Evolutionary conservation across 1,139 yeast genomes (phyloP), one percentile per base, ranked within the genome.

Genomic region (Wickerhamiella infanticola): DNA sequence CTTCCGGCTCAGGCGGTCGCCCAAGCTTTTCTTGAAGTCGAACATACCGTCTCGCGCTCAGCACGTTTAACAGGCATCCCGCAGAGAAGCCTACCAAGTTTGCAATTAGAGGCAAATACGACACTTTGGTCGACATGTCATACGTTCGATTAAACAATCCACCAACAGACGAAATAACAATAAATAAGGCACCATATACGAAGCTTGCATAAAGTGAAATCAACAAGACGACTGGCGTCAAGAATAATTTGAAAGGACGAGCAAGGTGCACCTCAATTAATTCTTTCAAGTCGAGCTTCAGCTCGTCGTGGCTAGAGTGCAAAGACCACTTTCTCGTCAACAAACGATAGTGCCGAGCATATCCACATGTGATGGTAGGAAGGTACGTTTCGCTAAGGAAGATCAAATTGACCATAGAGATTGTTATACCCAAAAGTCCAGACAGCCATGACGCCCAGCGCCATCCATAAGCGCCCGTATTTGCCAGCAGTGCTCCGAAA

Each of bases 341-440:
- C 45, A 67, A 62, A 57, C 94, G 70, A 50, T 79, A 54, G 48
- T 67, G 63, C 49, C 65, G 62, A 3, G 94, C 93, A 58, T 78
- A 73, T 33, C 63, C 61, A 46, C 74, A 70, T 47, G 79, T 65
- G 18, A 82, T 66, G 0, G 77, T 75, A 1, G 94, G 93, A 2
- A 73, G 74, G 60, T 80, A 82, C 1, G 90, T 79, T 62, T 83
- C 94, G n/a, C 81, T 79, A 13, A 81, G 69, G 2, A 73, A 57
- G 1, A 71, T 44, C 9, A 73, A 57, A 40, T 68, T 63, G 8
- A 70, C 43, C 1, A 69, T 59, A 60, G 81, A 68, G 67, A 77
- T 67, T 0, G 70, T 73, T 23, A 77, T 78, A 23, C 80, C 77
- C 50, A 78, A 70, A 1, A 82, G 78, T 63, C 79, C 67, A 46